Percentiles rank a stretch among this genome's conserved stretches.
phyloP scores from a whole-genome alignment of 1,139 yeast species.

The Scheffersomyces parashehatae region DNA sequence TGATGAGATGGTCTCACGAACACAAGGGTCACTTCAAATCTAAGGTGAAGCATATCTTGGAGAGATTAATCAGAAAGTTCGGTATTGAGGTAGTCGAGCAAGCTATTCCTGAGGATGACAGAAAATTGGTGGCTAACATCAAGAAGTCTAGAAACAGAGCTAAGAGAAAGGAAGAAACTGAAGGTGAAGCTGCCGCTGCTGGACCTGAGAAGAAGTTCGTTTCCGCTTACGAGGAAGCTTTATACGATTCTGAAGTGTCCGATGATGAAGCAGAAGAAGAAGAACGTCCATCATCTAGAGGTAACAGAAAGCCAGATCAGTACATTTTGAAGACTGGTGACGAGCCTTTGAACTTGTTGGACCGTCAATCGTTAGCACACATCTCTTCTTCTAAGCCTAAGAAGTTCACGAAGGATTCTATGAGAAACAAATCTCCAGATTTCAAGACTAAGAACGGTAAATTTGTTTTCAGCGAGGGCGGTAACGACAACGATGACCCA shows the following conservation, averaged over 20 bases:
- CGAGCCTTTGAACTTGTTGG: conserved; percentile 87
- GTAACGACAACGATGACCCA: conserved; percentile 50
- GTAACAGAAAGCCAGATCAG: conserved; percentile 46
- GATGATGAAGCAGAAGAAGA: conserved; percentile 42
- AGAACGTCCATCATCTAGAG: conserved; percentile 18
- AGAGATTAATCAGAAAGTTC: conserved; percentile 84
- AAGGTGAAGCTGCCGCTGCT: conserved; percentile 23
- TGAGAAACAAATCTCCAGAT: conserved; percentile 46
- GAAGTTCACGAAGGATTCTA: conserved; percentile 47
- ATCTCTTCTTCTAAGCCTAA: conserved; percentile 84
- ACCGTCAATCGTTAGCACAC: conserved; percentile 79
- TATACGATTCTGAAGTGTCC: conserved; percentile 57
- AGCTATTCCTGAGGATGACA: conserved; percentile 86
- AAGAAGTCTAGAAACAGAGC: conserved; percentile 84
- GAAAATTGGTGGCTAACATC: conserved; percentile 78
- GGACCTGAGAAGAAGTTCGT: conserved; percentile 52
- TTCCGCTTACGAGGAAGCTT: conserved; percentile 86
- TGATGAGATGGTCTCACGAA: conserved; percentile 93
- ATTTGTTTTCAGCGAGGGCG: conserved; percentile 43
- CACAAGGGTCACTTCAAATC: conserved; percentile 93
- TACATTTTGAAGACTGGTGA: conserved; percentile 69
- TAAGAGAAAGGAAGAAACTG: conserved; percentile 62
- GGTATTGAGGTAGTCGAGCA: conserved; percentile 79
- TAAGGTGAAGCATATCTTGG: conserved; percentile 89
- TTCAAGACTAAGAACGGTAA: conserved; percentile 58